Base-by-base conservation (phyloP, 306 rosid genomes). In the Sechiopsis laciniata region DNA sequence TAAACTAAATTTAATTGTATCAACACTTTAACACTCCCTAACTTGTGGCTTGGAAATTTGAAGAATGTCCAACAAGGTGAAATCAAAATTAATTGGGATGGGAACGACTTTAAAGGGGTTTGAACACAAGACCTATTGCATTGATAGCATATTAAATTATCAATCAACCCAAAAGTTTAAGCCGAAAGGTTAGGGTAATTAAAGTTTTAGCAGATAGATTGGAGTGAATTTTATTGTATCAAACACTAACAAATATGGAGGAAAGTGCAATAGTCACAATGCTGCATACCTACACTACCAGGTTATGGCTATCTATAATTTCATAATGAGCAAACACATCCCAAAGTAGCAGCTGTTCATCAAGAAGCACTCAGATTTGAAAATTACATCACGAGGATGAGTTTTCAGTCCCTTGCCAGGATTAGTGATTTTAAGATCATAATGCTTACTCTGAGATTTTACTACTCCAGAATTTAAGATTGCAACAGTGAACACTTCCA, bases 241-340 rank as follows among this genome's bases (percentile, higher is more conserved):
- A 35, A 35, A 35, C 40, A 35, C 40, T 4, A 35, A 35, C 40
- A 35, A 35, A 35, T 67, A 68, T 68, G 57, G 57, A 11, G 51
- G 15, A 69, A 68, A 16, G 32, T 22, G 58, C 58, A 50, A 48
- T 40, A 9, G 24, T 13, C 50, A 8, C 21, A 20, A 68, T 22
- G 32, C 40, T 8, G 7, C 57, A 69, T 46, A 50, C 53, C 42
- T 20, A 68, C 12, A 48, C 37, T 48, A 52, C 19, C 40, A 46
- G 73, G 12, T 42, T n/a, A n/a, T n/a, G n/a, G n/a, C n/a, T 60
- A 40, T 65, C 5, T 37, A 11, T 67, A 45, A 19, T 67, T 67
- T 20, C 56, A 67, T 20, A 46, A 67, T 67, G 9, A 65, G 19
- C 15, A 13, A 40, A 66, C 57, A 48, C n/a, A 7, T 48, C 73